Conservation (phyloP, 768 basidiomycete species). For the Amyloporia xantha region DNA sequence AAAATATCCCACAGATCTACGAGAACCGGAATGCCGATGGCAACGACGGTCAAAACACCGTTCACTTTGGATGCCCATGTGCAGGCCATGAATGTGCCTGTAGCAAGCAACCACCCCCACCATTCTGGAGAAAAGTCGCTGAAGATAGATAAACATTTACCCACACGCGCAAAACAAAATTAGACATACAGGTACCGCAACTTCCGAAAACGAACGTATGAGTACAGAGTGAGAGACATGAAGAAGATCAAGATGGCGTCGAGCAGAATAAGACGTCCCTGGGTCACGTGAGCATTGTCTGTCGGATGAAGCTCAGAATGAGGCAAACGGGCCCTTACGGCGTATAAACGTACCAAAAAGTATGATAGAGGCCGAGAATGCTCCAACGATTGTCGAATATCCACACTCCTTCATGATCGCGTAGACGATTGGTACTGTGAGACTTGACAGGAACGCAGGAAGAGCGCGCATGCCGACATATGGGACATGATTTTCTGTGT, state of each 20-base stretch:
- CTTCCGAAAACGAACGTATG: slow-evolving; percentile 92
- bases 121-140: slow-evolving; percentile 86
- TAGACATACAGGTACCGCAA: slow-evolving; percentile 74
- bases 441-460: slow-evolving; percentile 84
- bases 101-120: slow-evolving; percentile 92
- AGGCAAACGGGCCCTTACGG: not conserved
- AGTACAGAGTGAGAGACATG: slow-evolving; percentile 89
- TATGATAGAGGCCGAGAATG: slow-evolving; percentile 82
- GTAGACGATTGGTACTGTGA: slow-evolving; percentile 89
- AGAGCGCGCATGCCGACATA: slow-evolving; percentile 91
- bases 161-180: not conserved
- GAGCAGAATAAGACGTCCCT: slow-evolving; percentile 93
- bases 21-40: slow-evolving; percentile 85
- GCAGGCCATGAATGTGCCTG: slow-evolving; percentile 91
- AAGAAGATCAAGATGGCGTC: slow-evolving; percentile 95
- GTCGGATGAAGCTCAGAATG: not conserved
- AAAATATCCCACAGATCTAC: slow-evolving; percentile 94
- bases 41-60: slow-evolving; percentile 83
- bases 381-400: slow-evolving; percentile 84
- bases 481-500: slow-evolving; percentile 80
- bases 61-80: slow-evolving; percentile 98
- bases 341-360: slow-evolving; percentile 69
- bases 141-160: slow-evolving; percentile 8
- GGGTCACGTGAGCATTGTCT: slow-evolving; percentile 96
- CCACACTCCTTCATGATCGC: slow-evolving; percentile 98